Evolutionary conservation across 2,329 filamentous ascomycete species (phyloP), one percentile per base, ranked within the genome.

Genomic region (Annulohypoxylon truncatum): DNA sequence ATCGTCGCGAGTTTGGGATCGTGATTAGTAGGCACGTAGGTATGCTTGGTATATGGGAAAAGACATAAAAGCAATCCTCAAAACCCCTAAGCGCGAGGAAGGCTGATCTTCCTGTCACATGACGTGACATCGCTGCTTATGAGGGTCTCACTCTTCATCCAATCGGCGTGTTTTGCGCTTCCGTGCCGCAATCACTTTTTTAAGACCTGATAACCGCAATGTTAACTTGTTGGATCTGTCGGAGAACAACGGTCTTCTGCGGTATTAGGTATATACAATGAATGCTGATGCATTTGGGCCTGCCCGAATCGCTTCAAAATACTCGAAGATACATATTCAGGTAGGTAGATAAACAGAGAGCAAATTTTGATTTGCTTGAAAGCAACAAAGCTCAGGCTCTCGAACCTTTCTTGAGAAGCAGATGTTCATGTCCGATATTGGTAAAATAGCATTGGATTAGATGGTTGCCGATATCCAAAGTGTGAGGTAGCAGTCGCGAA

Each of bases 401-500:
- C n/a, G n/a, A n/a, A n/a, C n/a, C n/a, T n/a, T n/a, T n/a, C n/a
- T n/a, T n/a, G n/a, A n/a, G n/a, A n/a, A n/a, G n/a, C n/a, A n/a
- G n/a, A n/a, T n/a, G n/a, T n/a, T n/a, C n/a, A n/a, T n/a, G n/a
- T n/a, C n/a, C n/a, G n/a, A n/a, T n/a, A n/a, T n/a, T n/a, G n/a
- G n/a, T n/a, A n/a, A n/a, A n/a, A 2, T 18, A 38, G 35, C 35
- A 38, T 18, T 18, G n/a, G 15, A 38, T 38, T 15, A 15, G n/a
- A 58, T 10, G 31, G 38, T 53, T 52, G 10, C 38, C 24, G 15
- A 24, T 22, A 40, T 46, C 4, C 3, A 40, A 18, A 47, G 42
- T 47, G 22, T 18, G 28, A 44, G 47, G 65, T 64, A 52, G 55
- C 50, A 68, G 54, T 46, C 31, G 58, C 15, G 54, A 18, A 53